Percentiles rank a stretch among this genome's conserved stretches.
Evolutionary conservation across 441 rosid species (phyloP).

Genomic region (Arabidopsis hybrid): DNA sequence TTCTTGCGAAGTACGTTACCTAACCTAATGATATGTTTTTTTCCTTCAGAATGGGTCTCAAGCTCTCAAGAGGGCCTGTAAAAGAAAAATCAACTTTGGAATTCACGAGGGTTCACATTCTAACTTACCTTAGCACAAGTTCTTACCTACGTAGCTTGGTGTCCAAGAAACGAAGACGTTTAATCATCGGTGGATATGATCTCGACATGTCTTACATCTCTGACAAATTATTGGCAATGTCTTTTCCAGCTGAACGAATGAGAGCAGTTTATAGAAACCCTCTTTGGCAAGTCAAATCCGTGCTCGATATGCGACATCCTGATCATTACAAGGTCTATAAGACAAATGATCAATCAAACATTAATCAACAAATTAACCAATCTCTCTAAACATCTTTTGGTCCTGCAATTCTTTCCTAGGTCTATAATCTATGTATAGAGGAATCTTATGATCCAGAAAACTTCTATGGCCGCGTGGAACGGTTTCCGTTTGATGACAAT

Average conservation of each 20-base stretch:
- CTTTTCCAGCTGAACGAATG: conserved; percentile 90
- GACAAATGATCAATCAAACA: neutral
- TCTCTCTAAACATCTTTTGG: neutral
- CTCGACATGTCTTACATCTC: conserved; percentile 95
- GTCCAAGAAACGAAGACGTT: conserved; percentile 79
- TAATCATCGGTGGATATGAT: conserved; percentile 83
- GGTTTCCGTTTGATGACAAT: conserved; percentile 86
- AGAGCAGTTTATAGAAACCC: conserved; percentile 88
- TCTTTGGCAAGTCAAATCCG: conserved; percentile 93
- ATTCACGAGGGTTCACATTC: conserved; percentile 47
- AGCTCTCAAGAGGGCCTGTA: conserved; percentile 54
- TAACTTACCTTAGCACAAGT: conserved; percentile 63
- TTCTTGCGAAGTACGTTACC: conserved; percentile 30
- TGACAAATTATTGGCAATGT: conserved; percentile 78
- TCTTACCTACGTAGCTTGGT: conserved; percentile 78
- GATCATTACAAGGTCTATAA: conserved; percentile 77
- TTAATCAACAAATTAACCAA: neutral
- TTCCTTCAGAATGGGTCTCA: conserved; percentile 66
- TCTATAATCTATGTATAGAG: conserved; percentile 86
- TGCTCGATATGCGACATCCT: conserved; percentile 78
- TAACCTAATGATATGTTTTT: conserved; percentile 24
- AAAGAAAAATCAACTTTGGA: conserved; percentile 40
- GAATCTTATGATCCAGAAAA: conserved; percentile 73
- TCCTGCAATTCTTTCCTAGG: too few species aligned
- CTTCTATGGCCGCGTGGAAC: conserved; percentile 82